A percentile compares a stretch with the other conserved stretches of the same genome.
Evolutionary conservation across 1,139 yeast genomes (phyloP).

Genomic region (Hemisphaericaspora xylanilytica): DNA sequence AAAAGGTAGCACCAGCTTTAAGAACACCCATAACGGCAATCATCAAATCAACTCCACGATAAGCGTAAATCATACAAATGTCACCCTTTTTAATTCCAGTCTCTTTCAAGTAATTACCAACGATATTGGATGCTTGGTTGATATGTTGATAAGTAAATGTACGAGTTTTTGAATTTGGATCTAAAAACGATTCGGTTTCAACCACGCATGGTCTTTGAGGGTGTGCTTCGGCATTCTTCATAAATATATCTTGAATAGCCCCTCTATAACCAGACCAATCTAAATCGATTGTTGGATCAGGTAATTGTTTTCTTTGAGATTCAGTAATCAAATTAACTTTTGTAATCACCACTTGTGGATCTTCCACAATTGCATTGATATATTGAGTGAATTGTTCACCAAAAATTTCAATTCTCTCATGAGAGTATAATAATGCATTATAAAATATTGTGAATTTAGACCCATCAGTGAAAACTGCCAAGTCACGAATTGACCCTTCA

Average conservation of each 20-base stretch:
- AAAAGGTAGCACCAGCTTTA: conserved; percentile 97
- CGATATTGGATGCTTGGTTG: conserved; percentile 89
- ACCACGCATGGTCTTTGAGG: conserved; percentile 91
- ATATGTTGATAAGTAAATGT: conserved; percentile 81
- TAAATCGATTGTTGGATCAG: conserved; percentile 83
- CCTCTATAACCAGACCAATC: conserved; percentile 94
- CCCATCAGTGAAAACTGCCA: conserved; percentile 50
- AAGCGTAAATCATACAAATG: conserved; percentile 95
- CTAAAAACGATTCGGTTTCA: conserved; percentile 76
- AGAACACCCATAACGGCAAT: conserved; percentile 96
- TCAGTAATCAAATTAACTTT: conserved; percentile 65
- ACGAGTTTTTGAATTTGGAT: conserved; percentile 57
- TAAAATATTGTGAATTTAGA: conserved; percentile 47
- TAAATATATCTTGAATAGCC: conserved; percentile 93
- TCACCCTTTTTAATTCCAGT: conserved; percentile 88
- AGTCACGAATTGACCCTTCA: conserved; percentile 58
- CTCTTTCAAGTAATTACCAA: conserved; percentile 80
- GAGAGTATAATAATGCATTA: conserved; percentile 73
- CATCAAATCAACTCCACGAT: conserved; percentile 95
- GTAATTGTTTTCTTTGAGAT: conserved; percentile 58
- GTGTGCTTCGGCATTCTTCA: conserved; percentile 72
- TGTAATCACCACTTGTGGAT: conserved; percentile 47
- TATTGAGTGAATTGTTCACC: conserved; percentile 73
- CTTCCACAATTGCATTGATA: conserved; percentile 25
- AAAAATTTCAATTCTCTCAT: conserved; percentile 64